Base-by-base conservation (phyloP, 1,284 basidiomycete genomes). In the Melampsora americana region DNA sequence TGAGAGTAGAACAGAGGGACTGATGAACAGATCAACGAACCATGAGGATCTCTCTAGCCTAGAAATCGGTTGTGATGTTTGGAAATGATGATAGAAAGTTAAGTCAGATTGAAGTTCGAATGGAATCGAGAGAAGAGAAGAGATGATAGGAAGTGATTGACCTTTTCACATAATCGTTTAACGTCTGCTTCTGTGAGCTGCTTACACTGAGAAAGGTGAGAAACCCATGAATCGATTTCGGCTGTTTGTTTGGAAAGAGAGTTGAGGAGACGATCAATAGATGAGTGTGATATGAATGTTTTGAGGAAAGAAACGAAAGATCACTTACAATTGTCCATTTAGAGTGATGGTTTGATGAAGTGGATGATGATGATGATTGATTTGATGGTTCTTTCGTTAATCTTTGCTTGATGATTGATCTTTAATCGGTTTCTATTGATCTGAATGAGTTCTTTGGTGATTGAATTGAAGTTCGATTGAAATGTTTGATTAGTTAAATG, bases 91-190 rank as follows among this genome's bases (percentile, higher is more conserved):
- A 50, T 59, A 46, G 56, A 42, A 67, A 64, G 74, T 30, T 26
- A 44, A 39, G 62, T 26, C 26, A 64, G 30, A 65, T 60, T 35
- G 39, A 35, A 42, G 64, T 32, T 30, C 18, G 28, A 53, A 50
- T 1, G 12, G 46, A n/a, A 42, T 16, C 30, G 44, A 35, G 56
- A 12, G 2, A 44, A 35, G 56, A 12, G 2, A 44, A 35, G 39
- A 66, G 64, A 32, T 32, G 44, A 12, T 20, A 30, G 53, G 9
- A n/a, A 32, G 60, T 26, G 75, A 85, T 89, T 79, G 81, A 94
- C 95, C 91, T 97, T 99, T 87, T 99, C 95, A 86, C 96, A 99
- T 80, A 99, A 88, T 83, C 90, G 90, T 88, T 98, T 98, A 78
- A 99, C 93, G 84, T 99, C 95, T 35, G 88, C 87, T 85, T 99